Conservation (phyloP, 345 rosid species). For the Eucalyptus lansdowneana region DNA sequence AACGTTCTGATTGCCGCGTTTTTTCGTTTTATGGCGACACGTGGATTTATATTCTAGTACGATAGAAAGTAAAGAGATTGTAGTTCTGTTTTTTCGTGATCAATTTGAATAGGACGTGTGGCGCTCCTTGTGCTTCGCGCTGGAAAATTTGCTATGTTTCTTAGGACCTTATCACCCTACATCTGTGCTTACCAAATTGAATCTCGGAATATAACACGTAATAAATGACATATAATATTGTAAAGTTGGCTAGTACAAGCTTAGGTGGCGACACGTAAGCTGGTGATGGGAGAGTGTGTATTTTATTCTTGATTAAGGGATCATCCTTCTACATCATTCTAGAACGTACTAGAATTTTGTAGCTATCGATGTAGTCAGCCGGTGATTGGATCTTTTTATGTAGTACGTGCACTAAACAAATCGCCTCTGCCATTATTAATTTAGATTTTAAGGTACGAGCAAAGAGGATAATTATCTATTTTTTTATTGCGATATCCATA, state of each 20-base stretch:
- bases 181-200: background rate
- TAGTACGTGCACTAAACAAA: background rate
- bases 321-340: background rate
- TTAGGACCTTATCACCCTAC: background rate
- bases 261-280: background rate
- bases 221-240: background rate
- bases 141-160: background rate
- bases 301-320: background rate
- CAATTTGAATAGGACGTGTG: background rate
- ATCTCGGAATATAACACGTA: background rate
- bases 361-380: rapidly evolving
- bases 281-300: background rate
- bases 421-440: rapidly evolving
- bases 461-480: background rate
- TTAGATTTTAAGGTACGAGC: background rate
- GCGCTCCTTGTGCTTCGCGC: background rate
- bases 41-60: background rate
- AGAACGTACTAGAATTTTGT: background rate
- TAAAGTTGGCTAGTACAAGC: background rate
- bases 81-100: background rate
- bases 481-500: background rate
- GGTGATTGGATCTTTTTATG: background rate
- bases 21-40: rapidly evolving
- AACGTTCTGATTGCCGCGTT: rapidly evolving
- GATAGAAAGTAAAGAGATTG: background rate